Conservation (phyloP, 768 basidiomycete species). For the Leccinum variicolor region DNA sequence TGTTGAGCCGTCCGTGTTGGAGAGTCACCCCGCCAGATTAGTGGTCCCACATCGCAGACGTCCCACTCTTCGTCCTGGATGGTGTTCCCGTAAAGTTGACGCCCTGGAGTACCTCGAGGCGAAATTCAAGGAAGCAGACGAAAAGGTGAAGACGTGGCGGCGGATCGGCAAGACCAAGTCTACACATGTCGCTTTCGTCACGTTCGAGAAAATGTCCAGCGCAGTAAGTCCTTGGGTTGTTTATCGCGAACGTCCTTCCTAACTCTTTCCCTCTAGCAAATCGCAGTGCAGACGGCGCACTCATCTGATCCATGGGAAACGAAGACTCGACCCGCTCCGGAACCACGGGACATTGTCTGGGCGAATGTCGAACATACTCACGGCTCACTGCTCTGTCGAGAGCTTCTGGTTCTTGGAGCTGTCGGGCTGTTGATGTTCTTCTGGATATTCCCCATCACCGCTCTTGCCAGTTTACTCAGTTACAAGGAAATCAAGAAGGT, state of each 20-base stretch:
- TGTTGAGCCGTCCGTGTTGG: slow-evolving; percentile 50
- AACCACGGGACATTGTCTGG: slow-evolving; percentile 97
- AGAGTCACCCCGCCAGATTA: slow-evolving; percentile 52
- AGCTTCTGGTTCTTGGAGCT: slow-evolving; percentile 63
- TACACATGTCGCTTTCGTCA: slow-evolving; percentile 88
- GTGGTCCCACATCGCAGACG: slow-evolving; percentile 74
- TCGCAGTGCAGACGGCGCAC: slow-evolving; percentile 82
- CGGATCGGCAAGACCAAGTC: slow-evolving; percentile 72
- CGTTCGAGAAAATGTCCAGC: slow-evolving; percentile 93
- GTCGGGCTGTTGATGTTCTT: slow-evolving; percentile 79
- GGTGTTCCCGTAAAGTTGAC: slow-evolving; percentile 79
- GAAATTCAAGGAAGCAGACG: slow-evolving; percentile 78
- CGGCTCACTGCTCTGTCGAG: slow-evolving; percentile 57
- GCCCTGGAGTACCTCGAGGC: slow-evolving; percentile 85
- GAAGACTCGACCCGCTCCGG: slow-evolving; percentile 77
- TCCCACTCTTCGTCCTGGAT: slow-evolving; percentile 71
- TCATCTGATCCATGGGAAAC: slow-evolving; percentile 63
- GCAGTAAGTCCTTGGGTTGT: slow-evolving; percentile 52
- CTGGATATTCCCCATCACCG: slow-evolving; percentile 90
- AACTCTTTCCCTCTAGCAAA: slow-evolving; percentile 56
- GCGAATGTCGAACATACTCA: slow-evolving; percentile 74
- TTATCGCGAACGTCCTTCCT: neutral
- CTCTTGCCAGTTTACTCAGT: slow-evolving; percentile 81
- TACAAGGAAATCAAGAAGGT: slow-evolving; percentile 92
- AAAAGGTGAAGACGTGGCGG: slow-evolving; percentile 73